Evolutionary conservation across 306 rosid species (phyloP), one percentile per base, ranked within the genome.

Genomic region (Carpinus viminea): DNA sequence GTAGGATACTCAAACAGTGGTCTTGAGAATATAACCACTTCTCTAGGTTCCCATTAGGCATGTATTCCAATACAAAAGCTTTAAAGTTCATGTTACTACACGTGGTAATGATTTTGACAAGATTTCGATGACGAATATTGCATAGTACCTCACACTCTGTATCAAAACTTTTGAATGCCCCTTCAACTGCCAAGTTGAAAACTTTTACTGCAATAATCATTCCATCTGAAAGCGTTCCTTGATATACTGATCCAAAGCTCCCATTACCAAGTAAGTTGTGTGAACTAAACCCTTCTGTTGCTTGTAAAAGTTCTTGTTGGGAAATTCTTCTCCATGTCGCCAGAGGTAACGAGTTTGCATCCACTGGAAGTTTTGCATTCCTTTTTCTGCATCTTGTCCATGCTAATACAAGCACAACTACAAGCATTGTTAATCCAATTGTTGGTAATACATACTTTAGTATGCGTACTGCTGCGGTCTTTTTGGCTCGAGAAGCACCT

Each of bases 41-140:
- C 1, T 82, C 85, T 1, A 82, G 36, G 13, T 41, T 73, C 61
- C 82, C 85, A 56, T 76, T 76, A 68, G 76, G 10, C 87, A 76
- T 76, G 56, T 70, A 81, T 28, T 81, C 59, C 77, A 81, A 38
- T 21, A 81, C 69, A n/a, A 81, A 13, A n/a, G 80, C 73, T 41
- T 76, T 81, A 74, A 81, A 81, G 28, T 81, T 68, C 43, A 13
- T 68, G 54, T 59, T 61, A 10, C 77, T 60, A 43, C 80, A 81
- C 28, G 77, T 76, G 9, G 13, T 61, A 3, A 76, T 28, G 16
- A 81, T 81, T 20, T 76, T 66, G 20, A 75, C 72, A 3, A 81
- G 77, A 81, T 81, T 81, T 4, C 84, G 80, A 18, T 81, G 80
- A 0, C 77, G 73, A 13, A 81, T 56, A 17, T 75, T 81, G 16